Evolutionary conservation across 2,329 filamentous ascomycete species (phyloP), one percentile per base, ranked within the genome.

Genomic region (Venturia carpophila): DNA sequence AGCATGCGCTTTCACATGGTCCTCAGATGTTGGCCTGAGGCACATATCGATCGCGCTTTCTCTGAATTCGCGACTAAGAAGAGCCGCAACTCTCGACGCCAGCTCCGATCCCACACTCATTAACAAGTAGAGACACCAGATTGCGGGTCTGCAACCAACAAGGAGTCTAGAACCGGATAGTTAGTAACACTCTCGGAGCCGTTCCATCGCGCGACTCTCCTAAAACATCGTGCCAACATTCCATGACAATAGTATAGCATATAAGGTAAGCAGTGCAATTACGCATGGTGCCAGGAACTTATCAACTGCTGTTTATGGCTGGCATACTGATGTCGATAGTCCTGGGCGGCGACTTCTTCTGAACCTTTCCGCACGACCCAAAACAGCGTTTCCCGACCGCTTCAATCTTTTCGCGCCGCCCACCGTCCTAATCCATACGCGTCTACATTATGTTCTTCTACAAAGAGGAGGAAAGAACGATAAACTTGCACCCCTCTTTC

Each of bases 401-500:
- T 10, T 55, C 27, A 37, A 42, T 37, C 30, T 24, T 15, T 17
- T 34, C 42, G 13, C 67, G 52, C 37, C 52, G 7, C 63, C 34
- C 24, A n/a, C 41, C 41, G 5, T 41, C 42, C 37, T 47, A 63
- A n/a, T 27, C 47, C 47, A 24, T 65, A 67, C 34, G 52, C 52
- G 21, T 67, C 64, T 67, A 68, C 77, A 79, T 68, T 71, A 99
- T 99, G 94, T 99, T 97, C 79, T 99, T 99, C 81, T 90, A 99
- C 69, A 91, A 96, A 79, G 93, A 96, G 75, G 88, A 97, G 78
- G 92, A 96, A 79, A 92, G 93, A 75, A 89, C 91, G 74, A 92
- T 97, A 72, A 92, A 91, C 71, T 85, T 99, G 73, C 94, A 99
- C 75, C 94, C 94, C 37, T 97, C 93, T 15, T 99, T 95, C 80